phyloP scores from a whole-genome alignment of 2,329 filamentous ascomycete genomes.

The Gnomoniopsis smithogilvyi region DNA sequence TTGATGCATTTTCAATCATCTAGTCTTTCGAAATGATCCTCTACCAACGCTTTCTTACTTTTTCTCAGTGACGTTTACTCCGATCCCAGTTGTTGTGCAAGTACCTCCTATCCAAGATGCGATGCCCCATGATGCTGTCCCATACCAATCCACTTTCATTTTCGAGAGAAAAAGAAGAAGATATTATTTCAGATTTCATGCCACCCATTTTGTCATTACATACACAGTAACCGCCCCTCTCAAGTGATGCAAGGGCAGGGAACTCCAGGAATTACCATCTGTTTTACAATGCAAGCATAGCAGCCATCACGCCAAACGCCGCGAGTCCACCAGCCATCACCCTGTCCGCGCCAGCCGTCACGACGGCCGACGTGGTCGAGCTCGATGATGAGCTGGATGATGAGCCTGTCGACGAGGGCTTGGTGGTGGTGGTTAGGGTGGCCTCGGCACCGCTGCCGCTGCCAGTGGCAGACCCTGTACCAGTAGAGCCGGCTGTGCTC shows the following conservation, averaged over 20 bases:
- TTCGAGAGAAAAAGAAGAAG: too few species aligned
- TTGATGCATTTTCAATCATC: too few species aligned
- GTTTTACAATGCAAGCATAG: slow-evolving; percentile 41
- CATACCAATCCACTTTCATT: too few species aligned
- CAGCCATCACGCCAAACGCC: slow-evolving; percentile 37
- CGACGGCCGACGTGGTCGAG: slow-evolving; percentile 5
- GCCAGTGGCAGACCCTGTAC: slow-evolving; percentile 16
- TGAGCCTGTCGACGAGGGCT: slow-evolving; percentile 10
- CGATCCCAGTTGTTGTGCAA: too few species aligned
- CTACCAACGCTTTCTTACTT: too few species aligned
- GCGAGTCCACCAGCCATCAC: slow-evolving; percentile 36
- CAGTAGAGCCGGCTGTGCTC: slow-evolving; percentile 19
- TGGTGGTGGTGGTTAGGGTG: slow-evolving; percentile 16
- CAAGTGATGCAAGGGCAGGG: not conserved
- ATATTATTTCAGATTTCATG: too few species aligned
- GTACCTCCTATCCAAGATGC: too few species aligned
- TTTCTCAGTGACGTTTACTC: too few species aligned
- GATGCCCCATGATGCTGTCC: too few species aligned
- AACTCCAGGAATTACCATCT: slow-evolving; percentile 1
- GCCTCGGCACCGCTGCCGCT: slow-evolving; percentile 24
- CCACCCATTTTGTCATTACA: too few species aligned
- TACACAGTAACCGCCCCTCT: not conserved
- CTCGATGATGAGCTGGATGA: not conserved
- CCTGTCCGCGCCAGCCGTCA: slow-evolving; percentile 25
- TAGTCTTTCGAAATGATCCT: too few species aligned